Evolutionary conservation across 192 early-diverging fungal genomes (phyloP), one percentile per base, ranked within the genome.

Genomic region (Umbelopsis ramanniana): DNA sequence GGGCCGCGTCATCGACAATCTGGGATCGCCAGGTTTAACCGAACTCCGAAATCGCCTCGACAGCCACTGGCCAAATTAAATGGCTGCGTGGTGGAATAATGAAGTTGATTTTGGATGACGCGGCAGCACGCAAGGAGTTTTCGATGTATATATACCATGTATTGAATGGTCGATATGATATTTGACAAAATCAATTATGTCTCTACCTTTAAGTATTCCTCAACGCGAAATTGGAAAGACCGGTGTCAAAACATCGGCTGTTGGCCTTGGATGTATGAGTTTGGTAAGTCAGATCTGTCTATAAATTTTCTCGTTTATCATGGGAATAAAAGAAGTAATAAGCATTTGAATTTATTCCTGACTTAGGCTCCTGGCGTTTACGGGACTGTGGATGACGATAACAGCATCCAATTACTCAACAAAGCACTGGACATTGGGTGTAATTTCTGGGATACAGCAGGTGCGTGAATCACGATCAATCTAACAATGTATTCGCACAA

Each of bases 381-480:
- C 54, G 80, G 80, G 1, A 6, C 67, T 33, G 48, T 55, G 19
- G 74, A 81, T 45, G 78, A 83, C n/a, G 60, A 73, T 1, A 71
- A 85, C 40, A 82, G 84, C 9, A 26, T 78, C 23, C 74, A 73
- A 14, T 69, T 83, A 0, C 75, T 87, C 6, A 77, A 86, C 66
- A 78, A 80, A 17, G 78, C 86, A 2, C 78, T 84, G 53, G 84
- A 87, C 54, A 71, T 86, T 26, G 88, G 88, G 8, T 84, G 81
- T 68, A 84, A 74, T 3, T 80, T 85, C 74, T 88, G 86, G 87
- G 90, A 92, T 66, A 88, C 88, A 15, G 87, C 84, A 35, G 81
- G 81, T 71, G 79, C 70, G 1, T 8, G 26, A 33, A 57, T 9
- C 14, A 50, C 26, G 14, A 17, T 57, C 33, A 8, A 9, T 14